A percentile compares a stretch with the other conserved stretches of the same genome.
These are phyloP conservation scores for Urochloa ruziziensis DNA, from an alignment of 176 grass and related monocot genomes.

Conservation along the genomic window DNA sequence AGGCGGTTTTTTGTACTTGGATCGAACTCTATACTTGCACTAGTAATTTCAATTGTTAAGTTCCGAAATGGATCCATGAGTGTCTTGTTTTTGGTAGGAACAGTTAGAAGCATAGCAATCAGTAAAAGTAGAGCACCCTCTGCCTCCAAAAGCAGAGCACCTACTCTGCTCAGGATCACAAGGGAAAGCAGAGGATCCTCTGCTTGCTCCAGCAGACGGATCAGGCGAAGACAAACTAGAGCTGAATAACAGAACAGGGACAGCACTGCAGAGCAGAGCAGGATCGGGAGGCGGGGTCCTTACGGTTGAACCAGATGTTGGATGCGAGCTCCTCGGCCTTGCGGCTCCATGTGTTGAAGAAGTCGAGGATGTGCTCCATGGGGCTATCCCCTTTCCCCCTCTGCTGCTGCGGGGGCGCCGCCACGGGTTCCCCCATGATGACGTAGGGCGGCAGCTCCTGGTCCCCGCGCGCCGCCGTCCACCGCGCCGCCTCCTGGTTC, in stretches of 20 bases:
- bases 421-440: slow-evolving; percentile 37
- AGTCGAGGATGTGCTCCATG: slow-evolving; percentile 87
- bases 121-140: neutral
- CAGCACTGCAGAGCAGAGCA: neutral
- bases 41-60: neutral
- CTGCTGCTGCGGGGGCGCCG: neutral
- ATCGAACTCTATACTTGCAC: neutral
- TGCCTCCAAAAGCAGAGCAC: neutral
- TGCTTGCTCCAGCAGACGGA: neutral
- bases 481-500: slow-evolving; percentile 68
- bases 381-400: slow-evolving; percentile 42
- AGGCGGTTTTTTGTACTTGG: neutral
- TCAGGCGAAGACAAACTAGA: no score
- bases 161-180: neutral
- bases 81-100: neutral
- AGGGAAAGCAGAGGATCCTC: neutral
- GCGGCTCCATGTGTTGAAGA: slow-evolving; percentile 84
- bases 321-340: slow-evolving; percentile 83
- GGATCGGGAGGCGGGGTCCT: neutral
- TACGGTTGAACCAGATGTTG: slow-evolving; percentile 89
- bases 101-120: neutral
- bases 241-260: no score
- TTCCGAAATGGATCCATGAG: neutral
- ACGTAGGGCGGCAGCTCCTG: slow-evolving; percentile 80
- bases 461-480: slow-evolving; percentile 52